Evolutionary conservation across 768 basidiomycete species (phyloP).

Genomic region (Serendipita sp.): DNA sequence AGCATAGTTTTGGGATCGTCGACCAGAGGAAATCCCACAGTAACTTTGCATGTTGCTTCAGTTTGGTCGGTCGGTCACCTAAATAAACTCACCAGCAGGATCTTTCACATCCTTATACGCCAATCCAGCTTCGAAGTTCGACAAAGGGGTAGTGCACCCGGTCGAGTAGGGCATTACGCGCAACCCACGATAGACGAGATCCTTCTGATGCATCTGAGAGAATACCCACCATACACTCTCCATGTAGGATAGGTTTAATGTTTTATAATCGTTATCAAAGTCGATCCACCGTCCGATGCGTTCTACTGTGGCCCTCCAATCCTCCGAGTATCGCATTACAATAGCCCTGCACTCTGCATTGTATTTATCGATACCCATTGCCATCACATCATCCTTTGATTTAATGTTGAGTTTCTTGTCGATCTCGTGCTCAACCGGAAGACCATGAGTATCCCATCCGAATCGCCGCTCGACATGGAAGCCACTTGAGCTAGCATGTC

Average conservation of each 20-base stretch:
- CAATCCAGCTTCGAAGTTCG: constrained; percentile 91
- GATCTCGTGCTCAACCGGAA: constrained; percentile 98
- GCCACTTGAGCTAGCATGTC: constrained; percentile 86
- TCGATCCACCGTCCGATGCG: constrained; percentile 99
- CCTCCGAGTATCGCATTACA: constrained; percentile 89
- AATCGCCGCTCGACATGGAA: constrained; percentile 86
- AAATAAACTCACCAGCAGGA: constrained; percentile 51
- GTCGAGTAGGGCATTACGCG: constrained; percentile 98
- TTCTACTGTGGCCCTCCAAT: constrained; percentile 91
- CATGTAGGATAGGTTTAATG: constrained; percentile 85
- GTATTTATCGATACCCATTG: constrained; percentile 93
- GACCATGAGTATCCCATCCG: constrained; percentile 97
- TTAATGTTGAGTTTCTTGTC: constrained; percentile 91
- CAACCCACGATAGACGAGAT: constrained; percentile 81
- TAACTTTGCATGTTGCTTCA: constrained; percentile 34
- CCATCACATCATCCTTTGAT: constrained; percentile 81
- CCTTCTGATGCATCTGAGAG: constrained; percentile 80
- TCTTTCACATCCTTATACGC: constrained; percentile 88
- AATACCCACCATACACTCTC: constrained; percentile 99
- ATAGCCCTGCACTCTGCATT: constrained; percentile 93
- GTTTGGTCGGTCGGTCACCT: not conserved
- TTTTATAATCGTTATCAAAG: constrained; percentile 99
- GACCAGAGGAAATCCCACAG: constrained; percentile 81
- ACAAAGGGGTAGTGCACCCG: constrained; percentile 86
- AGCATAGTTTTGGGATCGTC: constrained; percentile 83